phyloP scores from a whole-genome alignment of 768 basidiomycete species.

The Trametes gibbosa region DNA sequence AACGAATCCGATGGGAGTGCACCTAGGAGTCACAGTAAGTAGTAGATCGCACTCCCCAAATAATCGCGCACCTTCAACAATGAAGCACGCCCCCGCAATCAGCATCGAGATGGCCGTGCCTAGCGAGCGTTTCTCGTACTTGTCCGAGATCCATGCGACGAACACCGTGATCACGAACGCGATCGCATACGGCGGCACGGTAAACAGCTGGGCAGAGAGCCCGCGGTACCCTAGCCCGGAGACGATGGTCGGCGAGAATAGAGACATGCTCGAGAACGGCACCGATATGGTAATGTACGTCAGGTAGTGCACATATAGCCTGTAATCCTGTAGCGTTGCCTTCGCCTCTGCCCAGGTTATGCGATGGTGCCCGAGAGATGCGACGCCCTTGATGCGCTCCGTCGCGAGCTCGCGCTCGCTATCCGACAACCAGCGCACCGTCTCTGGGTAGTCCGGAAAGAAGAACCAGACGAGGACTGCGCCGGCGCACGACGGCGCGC shows the following conservation, averaged over 20 bases:
- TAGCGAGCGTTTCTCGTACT: conserved; percentile 18
- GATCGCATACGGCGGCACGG: conserved; percentile 46
- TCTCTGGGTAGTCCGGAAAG: conserved; percentile 52
- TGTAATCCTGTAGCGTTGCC: conserved; percentile 36
- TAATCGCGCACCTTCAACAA: conserved; percentile 17
- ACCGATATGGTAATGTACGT: conserved; percentile 44
- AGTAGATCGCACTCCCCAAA: neutral
- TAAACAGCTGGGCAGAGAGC: conserved; percentile 57
- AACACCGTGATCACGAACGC: conserved; percentile 29
- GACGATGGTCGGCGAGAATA: conserved; percentile 75
- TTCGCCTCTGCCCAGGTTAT: conserved; percentile 40
- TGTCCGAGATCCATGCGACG: conserved; percentile 23
- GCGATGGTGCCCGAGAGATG: conserved; percentile 32
- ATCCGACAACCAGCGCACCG: conserved; percentile 41
- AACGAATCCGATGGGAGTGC: conserved; percentile 24
- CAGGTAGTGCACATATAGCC: conserved; percentile 39
- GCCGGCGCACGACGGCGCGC: conserved; percentile 41
- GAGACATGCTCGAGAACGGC: conserved; percentile 40
- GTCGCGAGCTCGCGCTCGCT: conserved; percentile 41
- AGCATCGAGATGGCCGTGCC: conserved; percentile 19
- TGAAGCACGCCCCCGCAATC: conserved; percentile 20
- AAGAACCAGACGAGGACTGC: conserved; percentile 31
- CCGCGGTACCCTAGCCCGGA: conserved; percentile 55
- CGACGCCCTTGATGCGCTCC: conserved; percentile 37
- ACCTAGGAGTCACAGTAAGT: neutral